phyloP scores from a whole-genome alignment of 345 rosid species.

The Lepidium sativum region DNA sequence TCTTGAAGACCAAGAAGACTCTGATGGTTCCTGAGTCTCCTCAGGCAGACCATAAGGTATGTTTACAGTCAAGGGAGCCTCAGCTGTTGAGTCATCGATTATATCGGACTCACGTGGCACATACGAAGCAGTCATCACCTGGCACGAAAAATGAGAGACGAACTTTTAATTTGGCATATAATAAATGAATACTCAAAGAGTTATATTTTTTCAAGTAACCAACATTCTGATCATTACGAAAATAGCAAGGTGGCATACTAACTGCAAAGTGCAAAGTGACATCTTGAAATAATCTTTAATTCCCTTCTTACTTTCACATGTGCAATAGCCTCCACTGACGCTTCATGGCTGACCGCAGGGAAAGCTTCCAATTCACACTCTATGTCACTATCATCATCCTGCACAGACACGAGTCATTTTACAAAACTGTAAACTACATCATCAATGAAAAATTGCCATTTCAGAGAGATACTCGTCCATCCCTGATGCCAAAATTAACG shows the following conservation, averaged over 20 bases:
- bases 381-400: conserved; percentile 93
- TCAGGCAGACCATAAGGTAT: conserved; percentile 45
- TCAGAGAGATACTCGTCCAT: neutral
- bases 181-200: too few relatives aligned
- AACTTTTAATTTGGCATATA: neutral
- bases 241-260: neutral
- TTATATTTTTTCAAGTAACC: neutral
- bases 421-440: neutral
- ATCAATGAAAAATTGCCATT: neutral
- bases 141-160: neutral
- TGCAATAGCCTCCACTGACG: conserved; percentile 68
- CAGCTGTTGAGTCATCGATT: conserved; percentile 40
- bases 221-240: neutral
- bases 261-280: neutral
- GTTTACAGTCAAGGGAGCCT: conserved; percentile 80
- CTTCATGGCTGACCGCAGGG: conserved; percentile 54
- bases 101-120: conserved; percentile 40
- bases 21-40: conserved; percentile 39
- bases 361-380: conserved; percentile 79
- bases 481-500: neutral
- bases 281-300: neutral
- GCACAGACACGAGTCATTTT: conserved; percentile 1
- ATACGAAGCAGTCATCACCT: conserved; percentile 83
- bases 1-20: conserved; percentile 29
- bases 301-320: conserved; percentile 60